A percentile compares a stretch with the other conserved stretches of the same genome.
These are phyloP conservation scores for Tardiomyces blankii DNA, from an alignment of 1,139 yeast species.

Conservation along the genomic window DNA sequence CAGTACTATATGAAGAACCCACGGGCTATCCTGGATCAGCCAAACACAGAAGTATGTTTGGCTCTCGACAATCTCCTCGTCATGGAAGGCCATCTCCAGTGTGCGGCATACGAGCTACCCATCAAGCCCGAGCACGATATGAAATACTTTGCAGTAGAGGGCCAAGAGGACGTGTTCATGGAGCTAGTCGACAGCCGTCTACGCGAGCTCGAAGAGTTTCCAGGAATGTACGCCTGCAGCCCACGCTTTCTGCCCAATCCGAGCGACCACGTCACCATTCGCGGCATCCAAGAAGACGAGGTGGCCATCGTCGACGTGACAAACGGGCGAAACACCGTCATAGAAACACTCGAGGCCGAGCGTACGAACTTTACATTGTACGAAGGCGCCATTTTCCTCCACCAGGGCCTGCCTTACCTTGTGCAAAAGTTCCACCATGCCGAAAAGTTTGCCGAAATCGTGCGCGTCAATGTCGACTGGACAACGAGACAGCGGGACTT, in stretches of 20 bases:
- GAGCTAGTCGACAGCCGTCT: conserved; percentile 9
- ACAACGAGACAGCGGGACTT: conserved; percentile 81
- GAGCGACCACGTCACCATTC: conserved; percentile 38
- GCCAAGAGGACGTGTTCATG: not conserved
- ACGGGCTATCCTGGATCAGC: conserved; percentile 41
- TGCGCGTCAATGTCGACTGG: conserved; percentile 89
- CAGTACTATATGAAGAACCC: conserved; percentile 73
- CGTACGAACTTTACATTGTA: conserved; percentile 84
- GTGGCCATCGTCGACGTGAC: conserved; percentile 88
- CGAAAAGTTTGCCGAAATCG: conserved; percentile 68
- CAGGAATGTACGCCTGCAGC: conserved; percentile 16
- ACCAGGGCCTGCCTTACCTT: conserved; percentile 83
- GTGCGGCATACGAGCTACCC: conserved; percentile 86
- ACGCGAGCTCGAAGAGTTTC: conserved; percentile 5
- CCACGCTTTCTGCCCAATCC: conserved; percentile 75
- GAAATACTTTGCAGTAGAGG: conserved; percentile 37
- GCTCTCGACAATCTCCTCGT: conserved; percentile 48
- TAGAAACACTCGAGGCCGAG: conserved; percentile 86
- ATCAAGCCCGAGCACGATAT: conserved; percentile 41
- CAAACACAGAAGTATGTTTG: conserved; percentile 31
- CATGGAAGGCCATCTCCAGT: conserved; percentile 75
- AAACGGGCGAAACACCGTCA: conserved; percentile 56
- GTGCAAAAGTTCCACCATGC: conserved; percentile 76
- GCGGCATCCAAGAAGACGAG: conserved; percentile 64
- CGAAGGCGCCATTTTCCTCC: conserved; percentile 91